A percentile compares a stretch with the other conserved stretches of the same genome.
phyloP scores from a whole-genome alignment of 1,284 basidiomycete genomes.

The Papiliotrema nemorosa region DNA sequence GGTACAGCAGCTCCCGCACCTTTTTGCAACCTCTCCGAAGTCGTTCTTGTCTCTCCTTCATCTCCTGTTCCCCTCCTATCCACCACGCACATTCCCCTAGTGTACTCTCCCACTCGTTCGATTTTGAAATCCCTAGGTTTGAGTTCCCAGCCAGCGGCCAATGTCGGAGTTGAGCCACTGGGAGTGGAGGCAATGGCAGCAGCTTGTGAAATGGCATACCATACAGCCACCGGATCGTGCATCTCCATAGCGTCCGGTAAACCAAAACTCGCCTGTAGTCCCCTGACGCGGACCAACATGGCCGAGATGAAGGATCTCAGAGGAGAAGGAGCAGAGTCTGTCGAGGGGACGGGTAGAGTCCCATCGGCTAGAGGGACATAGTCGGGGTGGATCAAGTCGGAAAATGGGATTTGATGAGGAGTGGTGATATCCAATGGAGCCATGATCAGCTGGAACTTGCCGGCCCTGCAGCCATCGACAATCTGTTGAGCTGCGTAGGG shows the following conservation, averaged over 20 bases:
- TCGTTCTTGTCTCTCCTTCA: slow-evolving; percentile 25
- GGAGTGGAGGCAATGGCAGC: no score
- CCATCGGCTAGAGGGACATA: slow-evolving; percentile 47
- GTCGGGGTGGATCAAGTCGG: slow-evolving; percentile 55
- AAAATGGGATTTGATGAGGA: slow-evolving; percentile 70
- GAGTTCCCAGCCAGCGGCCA: slow-evolving; percentile 36
- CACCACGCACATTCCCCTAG: slow-evolving; percentile 52
- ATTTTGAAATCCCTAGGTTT: slow-evolving; percentile 44
- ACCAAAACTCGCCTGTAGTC: slow-evolving; percentile 60
- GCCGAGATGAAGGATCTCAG: slow-evolving; percentile 72
- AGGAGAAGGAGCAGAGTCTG: slow-evolving; percentile 10
- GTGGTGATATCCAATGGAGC: slow-evolving; percentile 78
- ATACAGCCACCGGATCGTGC: slow-evolving; percentile 49
- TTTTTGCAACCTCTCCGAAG: slow-evolving; percentile 19
- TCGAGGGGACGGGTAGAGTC: slow-evolving; percentile 51
- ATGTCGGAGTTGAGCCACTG: slow-evolving; percentile 28
- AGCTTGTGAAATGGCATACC: slow-evolving; percentile 57
- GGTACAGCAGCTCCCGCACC: slow-evolving; percentile 6
- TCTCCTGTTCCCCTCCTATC: slow-evolving; percentile 46
- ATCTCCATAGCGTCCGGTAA: slow-evolving; percentile 81
- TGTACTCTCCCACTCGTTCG: slow-evolving; percentile 49
- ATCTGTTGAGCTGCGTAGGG: slow-evolving; percentile 72
- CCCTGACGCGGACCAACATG: slow-evolving; percentile 69
- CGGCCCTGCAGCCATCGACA: slow-evolving; percentile 28
- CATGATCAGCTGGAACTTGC: slow-evolving; percentile 58